These are phyloP conservation scores for Brassica nigra DNA, from an alignment of 345 rosid species.

Conservation along the genomic window DNA sequence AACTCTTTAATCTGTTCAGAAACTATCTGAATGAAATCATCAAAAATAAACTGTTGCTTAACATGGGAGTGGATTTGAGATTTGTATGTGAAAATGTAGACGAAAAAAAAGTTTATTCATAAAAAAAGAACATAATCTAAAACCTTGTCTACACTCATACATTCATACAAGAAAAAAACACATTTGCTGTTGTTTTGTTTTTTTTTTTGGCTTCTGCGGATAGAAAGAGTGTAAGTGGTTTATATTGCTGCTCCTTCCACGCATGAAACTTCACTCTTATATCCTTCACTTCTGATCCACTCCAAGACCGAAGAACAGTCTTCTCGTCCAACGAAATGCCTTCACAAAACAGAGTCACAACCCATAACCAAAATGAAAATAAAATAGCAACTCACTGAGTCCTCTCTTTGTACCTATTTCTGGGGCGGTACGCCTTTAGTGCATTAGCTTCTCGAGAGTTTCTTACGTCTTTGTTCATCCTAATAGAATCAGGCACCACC, in stretches of 20 bases:
- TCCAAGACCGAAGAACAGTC: slow-evolving; percentile 72
- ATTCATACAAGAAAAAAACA: not conserved
- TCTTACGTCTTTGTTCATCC: slow-evolving; percentile 57
- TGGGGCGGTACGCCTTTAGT: slow-evolving; percentile 66
- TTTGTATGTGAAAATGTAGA: not conserved
- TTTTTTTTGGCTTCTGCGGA: not conserved
- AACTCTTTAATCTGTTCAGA: not conserved
- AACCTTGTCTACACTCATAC: not conserved
- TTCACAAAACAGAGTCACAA: slow-evolving; percentile 38
- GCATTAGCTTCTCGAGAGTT: slow-evolving; percentile 46
- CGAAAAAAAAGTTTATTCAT: not conserved
- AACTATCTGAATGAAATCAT: not conserved
- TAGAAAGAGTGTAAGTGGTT: not conserved
- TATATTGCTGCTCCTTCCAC: slow-evolving; percentile 15
- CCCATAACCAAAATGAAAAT: not conserved
- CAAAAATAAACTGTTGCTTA: no score
- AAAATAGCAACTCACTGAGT: not conserved
- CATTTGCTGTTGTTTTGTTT: not conserved
- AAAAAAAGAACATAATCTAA: not conserved
- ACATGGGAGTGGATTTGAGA: not conserved
- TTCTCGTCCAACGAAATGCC: slow-evolving; percentile 61
- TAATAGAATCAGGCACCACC: slow-evolving; percentile 58
- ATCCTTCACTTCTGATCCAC: slow-evolving; percentile 55
- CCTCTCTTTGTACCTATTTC: slow-evolving; percentile 54
- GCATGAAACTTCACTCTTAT: slow-evolving; percentile 27